Base-by-base conservation (phyloP, 768 basidiomycete species). In the Boletus insuetus region DNA sequence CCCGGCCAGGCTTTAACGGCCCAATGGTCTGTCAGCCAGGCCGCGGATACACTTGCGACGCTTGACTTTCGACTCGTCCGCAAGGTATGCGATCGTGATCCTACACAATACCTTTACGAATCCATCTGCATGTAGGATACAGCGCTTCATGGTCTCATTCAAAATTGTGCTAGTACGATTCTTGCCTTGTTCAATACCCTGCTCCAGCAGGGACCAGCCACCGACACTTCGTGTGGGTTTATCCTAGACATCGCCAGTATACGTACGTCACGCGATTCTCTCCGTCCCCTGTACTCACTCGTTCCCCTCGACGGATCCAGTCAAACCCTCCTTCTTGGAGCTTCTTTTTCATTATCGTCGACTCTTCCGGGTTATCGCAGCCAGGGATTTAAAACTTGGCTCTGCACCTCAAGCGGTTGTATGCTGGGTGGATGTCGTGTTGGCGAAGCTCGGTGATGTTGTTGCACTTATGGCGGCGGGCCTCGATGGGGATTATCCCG, bases 381-480 rank as follows among this genome's bases (percentile, higher is more conserved):
- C 73, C 13, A 67, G 65, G 34, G 67, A 73, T 32, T 39, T 68
- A n/a, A 31, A 58, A 5, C 53, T 58, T 13, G 58, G 53, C n/a
- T 45, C 68, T 34, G 46, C 64, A 34, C 41, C 69, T n/a, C 52
- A 68, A 4, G 65, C 75, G 13, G 56, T 79, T n/a, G 70, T 84
- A 49, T 89, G 82, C 61, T 89, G 85, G 84, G 82, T 82, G 11
- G 87, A 91, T 54, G 71, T 79, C 46, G 52, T 89, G 8, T 64
- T 91, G 22, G 78, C 78, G 11, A 82, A 76, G 59, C 63, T 90
- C 7, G 76, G 79, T 32, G 73, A 78, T 46, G 67, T 69, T 13
- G 58, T 63, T 20, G 59, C 73, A 32, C 49, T 59, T n/a, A 44
- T 78, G 47, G 71, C 73, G 9, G 61, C 64, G 6, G 69, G 70